A percentile compares a stretch with the other conserved stretches of the same genome.
These are phyloP conservation scores for Eleusine indica DNA, from an alignment of 176 grass and related monocot genomes.

Conservation along the genomic window DNA sequence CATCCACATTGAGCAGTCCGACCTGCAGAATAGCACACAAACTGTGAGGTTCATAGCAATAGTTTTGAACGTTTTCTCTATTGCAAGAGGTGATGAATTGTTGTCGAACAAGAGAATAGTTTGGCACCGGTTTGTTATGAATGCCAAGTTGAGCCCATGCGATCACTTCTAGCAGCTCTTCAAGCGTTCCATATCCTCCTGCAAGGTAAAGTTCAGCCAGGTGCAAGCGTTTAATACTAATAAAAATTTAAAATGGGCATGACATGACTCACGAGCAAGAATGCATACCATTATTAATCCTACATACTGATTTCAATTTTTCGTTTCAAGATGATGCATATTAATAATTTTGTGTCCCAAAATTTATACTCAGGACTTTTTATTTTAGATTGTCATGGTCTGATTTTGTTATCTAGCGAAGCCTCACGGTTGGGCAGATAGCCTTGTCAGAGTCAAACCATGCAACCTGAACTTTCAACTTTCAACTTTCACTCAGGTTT, in stretches of 20 bases:
- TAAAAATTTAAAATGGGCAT: too few relatives aligned
- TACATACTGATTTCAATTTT: too few relatives aligned
- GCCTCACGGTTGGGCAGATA: not conserved
- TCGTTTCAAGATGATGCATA: too few relatives aligned
- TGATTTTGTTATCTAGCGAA: too few relatives aligned
- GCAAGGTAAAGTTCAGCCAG: not conserved
- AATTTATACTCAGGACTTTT: too few relatives aligned
- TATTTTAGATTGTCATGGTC: too few relatives aligned
- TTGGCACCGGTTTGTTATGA: not conserved
- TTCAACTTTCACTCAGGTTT: not conserved
- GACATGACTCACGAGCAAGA: too few relatives aligned
- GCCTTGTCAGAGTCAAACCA: not conserved
- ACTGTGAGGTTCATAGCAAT: not conserved
- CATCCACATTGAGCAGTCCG: conserved; percentile 36
- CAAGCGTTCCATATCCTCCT: not conserved
- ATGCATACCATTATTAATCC: too few relatives aligned
- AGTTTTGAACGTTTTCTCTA: not conserved
- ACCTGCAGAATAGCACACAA: conserved; percentile 9
- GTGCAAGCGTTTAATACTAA: too few relatives aligned
- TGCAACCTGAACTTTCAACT: not conserved
- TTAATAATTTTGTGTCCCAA: too few relatives aligned
- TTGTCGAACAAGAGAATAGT: not conserved
- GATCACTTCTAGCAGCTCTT: conserved; percentile 1
- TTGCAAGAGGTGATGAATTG: not conserved
- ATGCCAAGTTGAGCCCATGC: not conserved